Percentiles rank a stretch among this genome's conserved stretches.
These are phyloP conservation scores for Gamsiella multidivaricata DNA, from an alignment of 192 early-diverging fungal genomes.

Conservation along the genomic window DNA sequence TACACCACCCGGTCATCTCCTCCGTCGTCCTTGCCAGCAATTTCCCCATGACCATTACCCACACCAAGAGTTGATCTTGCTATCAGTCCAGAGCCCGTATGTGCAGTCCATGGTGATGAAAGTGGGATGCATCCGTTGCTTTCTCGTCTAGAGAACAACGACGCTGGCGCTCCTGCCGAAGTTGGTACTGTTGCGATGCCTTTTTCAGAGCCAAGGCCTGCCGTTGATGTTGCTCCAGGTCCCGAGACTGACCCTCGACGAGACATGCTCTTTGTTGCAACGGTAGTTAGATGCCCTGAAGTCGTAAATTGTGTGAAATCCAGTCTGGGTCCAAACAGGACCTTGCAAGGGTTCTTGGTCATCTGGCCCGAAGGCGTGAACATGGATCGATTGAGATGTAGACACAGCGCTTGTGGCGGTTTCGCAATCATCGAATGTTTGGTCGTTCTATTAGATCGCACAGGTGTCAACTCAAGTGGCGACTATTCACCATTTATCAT, in stretches of 20 bases:
- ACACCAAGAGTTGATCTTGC: neutral
- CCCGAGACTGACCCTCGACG: conserved; percentile 31
- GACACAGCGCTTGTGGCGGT: conserved; percentile 80
- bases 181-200: neutral
- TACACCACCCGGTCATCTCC: conserved; percentile 63
- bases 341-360: conserved; percentile 82
- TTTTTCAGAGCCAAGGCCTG: neutral
- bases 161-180: conserved; percentile 15
- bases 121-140: conserved; percentile 3
- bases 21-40: neutral
- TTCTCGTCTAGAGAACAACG: neutral
- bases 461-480: conserved; percentile 41
- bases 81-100: neutral
- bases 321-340: conserved; percentile 75
- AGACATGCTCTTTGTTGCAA: conserved; percentile 58
- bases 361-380: conserved; percentile 67
- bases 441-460: conserved; percentile 57
- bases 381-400: conserved; percentile 90
- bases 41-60: neutral
- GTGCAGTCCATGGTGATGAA: neutral
- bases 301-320: conserved; percentile 85
- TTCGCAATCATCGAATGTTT: conserved; percentile 91
- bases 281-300: conserved; percentile 69
- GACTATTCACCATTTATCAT: conserved; percentile 23
- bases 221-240: neutral